Evolutionary conservation across 2,329 filamentous ascomycete genomes (phyloP), one percentile per base, ranked within the genome.

Genomic region (Colletotrichum brevisporum): DNA sequence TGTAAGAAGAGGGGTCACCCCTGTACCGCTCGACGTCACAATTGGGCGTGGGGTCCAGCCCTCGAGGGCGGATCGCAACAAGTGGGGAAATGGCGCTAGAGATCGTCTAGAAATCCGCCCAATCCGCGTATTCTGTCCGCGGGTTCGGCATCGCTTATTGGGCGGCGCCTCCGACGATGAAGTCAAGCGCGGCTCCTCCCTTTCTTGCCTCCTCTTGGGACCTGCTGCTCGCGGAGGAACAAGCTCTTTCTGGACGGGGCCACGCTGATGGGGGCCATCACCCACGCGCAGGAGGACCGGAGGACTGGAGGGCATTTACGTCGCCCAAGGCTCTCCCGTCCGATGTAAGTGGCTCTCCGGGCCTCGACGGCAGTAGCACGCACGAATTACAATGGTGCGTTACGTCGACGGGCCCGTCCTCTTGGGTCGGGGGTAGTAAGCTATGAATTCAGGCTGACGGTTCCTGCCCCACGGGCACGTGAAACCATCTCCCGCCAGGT

Each of bases 51-150:
- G 24, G 50, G 21, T 45, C 59, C 26, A 54, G 59, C 48, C 48
- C 26, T 53, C 39, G 31, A 36, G 31, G 9, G 31, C 31, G 50
- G 59, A 47, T 54, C 50, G 59, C 8, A 21, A 57, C 41, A 54
- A 45, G n/a, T 65, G 66, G 66, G 27, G 18, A 56, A 48, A 47
- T 45, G 31, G 61, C 62, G 66, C 55, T 65, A 55, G 15, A 52
- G 66, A 69, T 69, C 62, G 62, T 55, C 61, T 66, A 31, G 48
- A 65, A 62, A 47, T 31, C 41, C 39, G 26, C 59, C 59, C 51
- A 54, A 69, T 65, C 48, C 66, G 55, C 61, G 54, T 69, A 47
- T 66, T 66, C 48, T 54, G 36, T 54, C 66, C 66, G 55, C 43
- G 47, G 41, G 5, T 48, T 52, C 55, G 50, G 50, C 24, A 21